Evolutionary conservation across 2,329 filamentous ascomycete species (phyloP), one percentile per base, ranked within the genome.

Genomic region (Fusarium sp.): DNA sequence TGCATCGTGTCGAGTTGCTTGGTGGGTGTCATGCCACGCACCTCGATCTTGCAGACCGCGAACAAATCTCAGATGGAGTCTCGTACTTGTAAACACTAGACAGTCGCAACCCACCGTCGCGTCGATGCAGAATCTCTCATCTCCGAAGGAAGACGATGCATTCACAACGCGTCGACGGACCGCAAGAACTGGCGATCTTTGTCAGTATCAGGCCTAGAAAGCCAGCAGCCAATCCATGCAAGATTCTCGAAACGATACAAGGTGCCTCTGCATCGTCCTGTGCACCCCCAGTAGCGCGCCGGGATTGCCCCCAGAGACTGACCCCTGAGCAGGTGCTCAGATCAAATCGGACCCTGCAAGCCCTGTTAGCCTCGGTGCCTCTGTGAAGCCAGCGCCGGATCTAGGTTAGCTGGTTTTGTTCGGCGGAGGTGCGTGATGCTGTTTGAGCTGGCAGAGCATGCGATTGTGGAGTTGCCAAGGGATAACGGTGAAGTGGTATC

Each of bases 381-480:
- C n/a, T 23, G 23, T 6, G 12, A 9, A 34, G 31, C 31, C 31
- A 34, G 31, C 9, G 31, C 31, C 12, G 31, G 31, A 34, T 34
- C 31, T 12, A 12, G 5, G 31, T 9, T 34, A 34, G 31, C 31
- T 23, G 23, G 23, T 23, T 10, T 36, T 9, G 3, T 36, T 37
- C 8, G 23, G 23, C 23, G 23, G 31, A 12, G 31, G 12, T 34
- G 4, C 9, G n/a, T 23, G 34, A 52, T n/a, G 23, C 16, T 9
- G 34, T 23, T 28, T 52, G 6, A n/a, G 36, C 18, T 36, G 40
- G 31, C 23, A 52, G 30, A 52, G 48, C 48, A 36, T 27, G 48
- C 18, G 34, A 52, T 11, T 52, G 48, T 52, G 48, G 48, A 52
- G 50, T 53, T 23, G 50, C 50, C 36, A 40, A 53, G 36, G 18